Evolutionary conservation across 257 asterid genomes (phyloP).

Genomic region (Coffea eugenioides): DNA sequence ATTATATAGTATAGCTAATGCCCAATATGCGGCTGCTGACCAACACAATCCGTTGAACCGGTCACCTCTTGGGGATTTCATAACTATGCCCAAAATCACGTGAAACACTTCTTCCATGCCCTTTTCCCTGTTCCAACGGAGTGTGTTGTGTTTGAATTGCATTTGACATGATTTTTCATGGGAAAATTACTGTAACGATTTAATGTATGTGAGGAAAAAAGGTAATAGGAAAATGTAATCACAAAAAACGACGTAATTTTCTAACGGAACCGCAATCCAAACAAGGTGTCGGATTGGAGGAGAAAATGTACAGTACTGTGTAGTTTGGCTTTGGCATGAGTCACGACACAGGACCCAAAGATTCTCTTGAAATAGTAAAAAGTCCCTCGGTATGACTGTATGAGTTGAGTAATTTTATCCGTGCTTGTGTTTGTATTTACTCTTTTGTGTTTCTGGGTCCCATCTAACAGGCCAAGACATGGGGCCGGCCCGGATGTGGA

Average conservation of each 20-base stretch:
- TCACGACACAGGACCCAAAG: not conserved
- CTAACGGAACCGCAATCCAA: too few species aligned
- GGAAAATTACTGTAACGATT: too few species aligned
- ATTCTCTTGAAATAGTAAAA: slow-evolving; percentile 6
- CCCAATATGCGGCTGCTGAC: too few species aligned
- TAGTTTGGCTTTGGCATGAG: not conserved
- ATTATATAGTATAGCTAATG: too few species aligned
- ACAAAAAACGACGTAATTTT: too few species aligned
- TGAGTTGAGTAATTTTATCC: not conserved
- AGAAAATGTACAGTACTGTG: not conserved
- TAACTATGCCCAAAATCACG: not conserved
- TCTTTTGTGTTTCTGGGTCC: not conserved
- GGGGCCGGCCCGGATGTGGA: slow-evolving; percentile 2
- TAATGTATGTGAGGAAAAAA: too few species aligned
- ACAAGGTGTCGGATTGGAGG: slow-evolving; percentile 5
- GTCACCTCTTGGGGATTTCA: too few species aligned
- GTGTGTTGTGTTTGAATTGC: too few species aligned
- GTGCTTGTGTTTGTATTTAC: not conserved
- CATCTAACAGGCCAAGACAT: not conserved
- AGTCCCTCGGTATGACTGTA: not conserved
- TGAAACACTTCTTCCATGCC: not conserved
- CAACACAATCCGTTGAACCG: too few species aligned
- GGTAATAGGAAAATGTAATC: too few species aligned
- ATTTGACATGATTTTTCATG: too few species aligned
- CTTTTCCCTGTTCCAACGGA: not conserved